phyloP scores from a whole-genome alignment of 257 asterid species.

The Penstemon barbatus region DNA sequence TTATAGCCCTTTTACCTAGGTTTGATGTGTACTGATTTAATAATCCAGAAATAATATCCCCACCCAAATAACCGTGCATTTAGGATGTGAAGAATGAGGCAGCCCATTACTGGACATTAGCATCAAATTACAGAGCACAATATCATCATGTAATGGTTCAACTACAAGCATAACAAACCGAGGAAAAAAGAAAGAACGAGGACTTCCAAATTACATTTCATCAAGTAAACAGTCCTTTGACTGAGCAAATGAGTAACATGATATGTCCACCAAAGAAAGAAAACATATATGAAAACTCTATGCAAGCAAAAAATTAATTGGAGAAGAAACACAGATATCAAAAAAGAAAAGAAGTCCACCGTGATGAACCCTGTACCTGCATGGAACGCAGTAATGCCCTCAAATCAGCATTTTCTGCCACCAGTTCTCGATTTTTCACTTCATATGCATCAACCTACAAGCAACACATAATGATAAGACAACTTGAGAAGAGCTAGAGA shows the following conservation, averaged over 20 bases:
- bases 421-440: conserved; percentile 93
- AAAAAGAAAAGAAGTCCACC: conserved; percentile 5
- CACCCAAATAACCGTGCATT: neutral
- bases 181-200: neutral
- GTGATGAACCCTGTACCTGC: conserved; percentile 58
- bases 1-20: neutral
- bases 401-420: conserved; percentile 89
- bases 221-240: neutral
- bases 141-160: neutral
- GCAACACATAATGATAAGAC: conserved; percentile 31
- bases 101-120: neutral
- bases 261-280: neutral
- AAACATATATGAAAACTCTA: neutral
- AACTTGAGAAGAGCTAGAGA: conserved; percentile 7
- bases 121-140: neutral
- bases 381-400: conserved; percentile 91
- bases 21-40: neutral
- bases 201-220: neutral
- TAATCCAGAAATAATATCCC: neutral
- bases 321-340: neutral
- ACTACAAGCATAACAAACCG: neutral
- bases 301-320: neutral
- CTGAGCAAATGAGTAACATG: neutral
- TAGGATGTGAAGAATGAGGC: neutral
- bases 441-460: conserved; percentile 89